Conservation (phyloP, 1,139 yeast species). For the Magnusiomyces starmeri region DNA sequence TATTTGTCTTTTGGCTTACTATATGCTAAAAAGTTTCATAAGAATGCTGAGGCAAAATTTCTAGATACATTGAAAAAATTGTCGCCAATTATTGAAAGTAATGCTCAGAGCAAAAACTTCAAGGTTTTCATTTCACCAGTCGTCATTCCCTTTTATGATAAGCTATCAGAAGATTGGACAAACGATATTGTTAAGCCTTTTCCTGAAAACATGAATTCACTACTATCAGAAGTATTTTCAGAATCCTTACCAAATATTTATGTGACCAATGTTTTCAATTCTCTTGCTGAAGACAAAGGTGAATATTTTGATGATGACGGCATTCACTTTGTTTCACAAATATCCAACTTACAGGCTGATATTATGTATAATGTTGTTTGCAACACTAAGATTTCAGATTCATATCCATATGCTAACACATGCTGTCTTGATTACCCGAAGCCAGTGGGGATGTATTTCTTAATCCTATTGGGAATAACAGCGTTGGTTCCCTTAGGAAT, state of each 20-base stretch:
- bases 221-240: conserved; percentile 13
- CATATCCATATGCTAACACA: conserved; percentile 22
- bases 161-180: conserved; percentile 16
- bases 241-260: conserved; percentile 13
- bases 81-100: conserved; percentile 4
- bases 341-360: conserved; percentile 20
- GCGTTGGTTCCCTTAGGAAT: conserved; percentile 8
- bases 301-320: conserved; percentile 19
- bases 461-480: background rate
- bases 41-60: conserved; percentile 15
- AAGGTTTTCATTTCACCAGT: conserved; percentile 15
- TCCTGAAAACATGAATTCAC: conserved; percentile 16
- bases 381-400: conserved; percentile 19
- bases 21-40: conserved; percentile 18
- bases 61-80: conserved; percentile 15
- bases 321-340: conserved; percentile 15
- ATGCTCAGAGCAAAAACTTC: conserved; percentile 7
- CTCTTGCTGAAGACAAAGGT: conserved; percentile 14
- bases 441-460: conserved; percentile 16
- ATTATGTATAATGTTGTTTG: conserved; percentile 21
- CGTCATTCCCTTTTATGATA: conserved; percentile 15
- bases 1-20: conserved; percentile 20
- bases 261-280: conserved; percentile 20
- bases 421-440: conserved; percentile 22
- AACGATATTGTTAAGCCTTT: conserved; percentile 13